Percentiles rank a stretch among this genome's conserved stretches.
phyloP scores from a whole-genome alignment of 441 rosid genomes.

The Codiaeum variegatum region DNA sequence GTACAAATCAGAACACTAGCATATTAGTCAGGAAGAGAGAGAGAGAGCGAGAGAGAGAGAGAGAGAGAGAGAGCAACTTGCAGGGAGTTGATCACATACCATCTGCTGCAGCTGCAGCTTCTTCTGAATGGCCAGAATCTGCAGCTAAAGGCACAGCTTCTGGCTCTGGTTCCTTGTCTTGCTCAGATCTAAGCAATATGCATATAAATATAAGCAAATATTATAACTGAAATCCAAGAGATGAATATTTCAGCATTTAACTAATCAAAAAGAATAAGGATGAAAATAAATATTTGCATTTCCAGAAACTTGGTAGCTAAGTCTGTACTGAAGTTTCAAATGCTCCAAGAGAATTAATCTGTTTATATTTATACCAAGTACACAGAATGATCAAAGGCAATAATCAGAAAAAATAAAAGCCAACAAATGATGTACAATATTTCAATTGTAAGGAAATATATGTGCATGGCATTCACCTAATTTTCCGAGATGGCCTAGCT shows the following conservation, averaged over 20 bases:
- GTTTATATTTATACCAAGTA: neutral
- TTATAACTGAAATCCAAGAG: conserved; percentile 6
- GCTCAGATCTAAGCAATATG: conserved; percentile 77
- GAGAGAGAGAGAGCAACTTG: neutral
- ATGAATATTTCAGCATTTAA: neutral
- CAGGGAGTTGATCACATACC: conserved; percentile 38
- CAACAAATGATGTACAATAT: neutral
- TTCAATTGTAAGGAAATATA: neutral
- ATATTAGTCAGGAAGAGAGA: neutral
- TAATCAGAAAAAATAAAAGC: neutral
- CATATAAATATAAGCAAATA: conserved; percentile 15
- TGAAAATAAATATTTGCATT: neutral
- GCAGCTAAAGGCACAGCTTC: conserved; percentile 67
- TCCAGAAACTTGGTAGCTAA: neutral
- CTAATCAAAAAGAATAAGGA: neutral
- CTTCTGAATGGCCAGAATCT: conserved; percentile 63
- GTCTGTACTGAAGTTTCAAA: neutral
- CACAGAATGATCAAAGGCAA: neutral
- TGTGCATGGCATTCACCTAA: conserved; percentile 52
- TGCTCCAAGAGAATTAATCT: neutral
- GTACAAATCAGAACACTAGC: conserved; percentile 20
- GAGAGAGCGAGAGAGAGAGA: no score
- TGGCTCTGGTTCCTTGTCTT: conserved; percentile 91
- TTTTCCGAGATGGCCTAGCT: conserved; percentile 85
- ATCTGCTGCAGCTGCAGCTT: conserved; percentile 42